phyloP scores from a whole-genome alignment of 2,329 filamentous ascomycete species.

The Phoma sp. region DNA sequence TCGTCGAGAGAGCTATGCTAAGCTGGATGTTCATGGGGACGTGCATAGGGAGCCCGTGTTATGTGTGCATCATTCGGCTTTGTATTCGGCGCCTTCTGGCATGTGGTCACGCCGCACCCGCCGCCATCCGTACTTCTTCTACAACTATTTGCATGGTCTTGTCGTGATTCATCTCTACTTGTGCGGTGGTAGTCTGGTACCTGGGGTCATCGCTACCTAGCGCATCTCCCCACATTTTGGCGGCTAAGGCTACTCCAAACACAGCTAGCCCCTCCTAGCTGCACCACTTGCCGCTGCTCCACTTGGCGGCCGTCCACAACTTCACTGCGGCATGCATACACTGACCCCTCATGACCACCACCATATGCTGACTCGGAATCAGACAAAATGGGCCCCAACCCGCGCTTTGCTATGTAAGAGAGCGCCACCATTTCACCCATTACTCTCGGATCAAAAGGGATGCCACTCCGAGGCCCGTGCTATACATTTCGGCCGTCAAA shows the following conservation, averaged over 20 bases:
- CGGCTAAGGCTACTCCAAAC: background rate
- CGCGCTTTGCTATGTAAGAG: background rate
- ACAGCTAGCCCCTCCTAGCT: background rate
- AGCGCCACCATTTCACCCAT: background rate
- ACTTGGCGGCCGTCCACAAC: too few relatives aligned
- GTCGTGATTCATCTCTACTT: too few relatives aligned
- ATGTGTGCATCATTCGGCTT: background rate
- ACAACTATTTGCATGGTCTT: too few relatives aligned
- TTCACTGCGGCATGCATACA: background rate
- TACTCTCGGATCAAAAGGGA: background rate
- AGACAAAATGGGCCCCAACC: background rate
- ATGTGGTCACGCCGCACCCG: background rate
- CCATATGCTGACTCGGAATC: background rate
- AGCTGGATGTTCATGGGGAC: background rate
- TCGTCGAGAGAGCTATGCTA: background rate
- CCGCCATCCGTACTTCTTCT: background rate
- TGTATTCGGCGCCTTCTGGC: background rate
- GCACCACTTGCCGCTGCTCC: too few relatives aligned
- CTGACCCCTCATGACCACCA: background rate
- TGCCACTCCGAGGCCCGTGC: slow-evolving; percentile 1
- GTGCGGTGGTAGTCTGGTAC: too few relatives aligned
- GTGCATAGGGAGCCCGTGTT: background rate
- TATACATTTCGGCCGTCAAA: background rate
- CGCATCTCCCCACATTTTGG: background rate
- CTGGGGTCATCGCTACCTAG: too few relatives aligned